Conservation (phyloP, 2,329 filamentous ascomycete species). For the Ceratocystis huliohia region DNA sequence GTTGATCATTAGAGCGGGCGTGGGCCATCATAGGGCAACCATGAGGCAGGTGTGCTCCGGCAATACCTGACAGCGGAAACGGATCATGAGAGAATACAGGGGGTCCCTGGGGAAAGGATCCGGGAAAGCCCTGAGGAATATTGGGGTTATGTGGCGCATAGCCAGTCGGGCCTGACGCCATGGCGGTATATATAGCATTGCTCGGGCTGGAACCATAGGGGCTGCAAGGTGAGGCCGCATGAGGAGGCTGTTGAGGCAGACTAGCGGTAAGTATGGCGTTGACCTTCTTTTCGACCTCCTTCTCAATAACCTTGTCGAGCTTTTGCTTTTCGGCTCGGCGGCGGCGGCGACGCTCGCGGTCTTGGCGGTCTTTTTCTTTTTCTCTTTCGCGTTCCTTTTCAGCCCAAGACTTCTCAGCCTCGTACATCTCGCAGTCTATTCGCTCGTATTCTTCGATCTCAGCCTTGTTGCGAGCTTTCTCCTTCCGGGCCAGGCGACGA, state of each 20-base stretch:
- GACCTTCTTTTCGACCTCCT: not conserved
- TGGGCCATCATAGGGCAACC: not conserved
- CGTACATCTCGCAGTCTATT: not conserved
- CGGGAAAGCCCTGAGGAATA: not conserved
- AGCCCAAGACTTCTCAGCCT: not conserved
- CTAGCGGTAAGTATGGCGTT: not conserved
- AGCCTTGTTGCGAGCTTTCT: constrained; percentile 1
- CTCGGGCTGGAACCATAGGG: not conserved
- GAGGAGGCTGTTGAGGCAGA: not conserved
- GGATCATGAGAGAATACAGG: not conserved
- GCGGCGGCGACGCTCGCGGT: not conserved
- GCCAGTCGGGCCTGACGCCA: not conserved
- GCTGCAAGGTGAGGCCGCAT: not conserved
- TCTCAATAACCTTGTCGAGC: not conserved
- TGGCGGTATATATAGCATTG: not conserved
- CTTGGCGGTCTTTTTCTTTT: not conserved
- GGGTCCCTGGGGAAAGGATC: not conserved
- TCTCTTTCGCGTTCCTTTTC: not conserved
- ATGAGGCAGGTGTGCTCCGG: not conserved
- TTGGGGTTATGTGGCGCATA: not conserved
- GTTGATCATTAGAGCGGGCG: not conserved
- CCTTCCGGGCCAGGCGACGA: not conserved
- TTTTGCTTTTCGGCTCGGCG: not conserved
- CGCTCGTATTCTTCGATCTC: not conserved
- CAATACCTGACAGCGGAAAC: not conserved